Evolutionary conservation across 1,284 basidiomycete species (phyloP).

Genomic region (Acaromyces ingoldii): DNA sequence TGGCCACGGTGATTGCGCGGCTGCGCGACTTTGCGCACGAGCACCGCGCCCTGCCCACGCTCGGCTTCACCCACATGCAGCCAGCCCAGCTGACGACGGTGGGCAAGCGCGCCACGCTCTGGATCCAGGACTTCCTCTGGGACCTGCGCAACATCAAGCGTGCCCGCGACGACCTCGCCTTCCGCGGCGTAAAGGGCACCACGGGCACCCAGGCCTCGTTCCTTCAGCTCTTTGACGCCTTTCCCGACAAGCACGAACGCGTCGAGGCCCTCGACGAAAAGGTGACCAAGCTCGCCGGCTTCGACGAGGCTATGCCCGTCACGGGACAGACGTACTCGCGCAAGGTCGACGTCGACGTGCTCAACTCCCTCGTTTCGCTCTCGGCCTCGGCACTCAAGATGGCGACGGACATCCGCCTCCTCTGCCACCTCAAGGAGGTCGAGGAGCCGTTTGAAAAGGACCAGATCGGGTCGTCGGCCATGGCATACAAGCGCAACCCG

Average conservation of each 20-base stretch:
- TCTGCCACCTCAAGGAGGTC: conserved; percentile 66
- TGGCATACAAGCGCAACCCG: conserved; percentile 99
- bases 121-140: conserved; percentile 95
- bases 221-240: conserved; percentile 86
- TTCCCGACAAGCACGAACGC: conserved; percentile 68
- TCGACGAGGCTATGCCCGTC: conserved; percentile 91
- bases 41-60: conserved; percentile 53
- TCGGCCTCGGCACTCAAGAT: conserved; percentile 97
- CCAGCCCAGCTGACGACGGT: conserved; percentile 97
- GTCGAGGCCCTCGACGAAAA: conserved; percentile 79
- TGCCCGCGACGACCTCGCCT: conserved; percentile 87
- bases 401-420: conserved; percentile 77
- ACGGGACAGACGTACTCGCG: conserved; percentile 98
- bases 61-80: conserved; percentile 99
- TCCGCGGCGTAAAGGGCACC: conserved; percentile 97
- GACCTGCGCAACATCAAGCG: conserved; percentile 89
- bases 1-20: conserved; percentile 83
- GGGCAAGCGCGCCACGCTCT: conserved; percentile 96
- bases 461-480: conserved; percentile 88
- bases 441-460: conserved; percentile 99
- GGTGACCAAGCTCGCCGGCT: conserved; percentile 77
- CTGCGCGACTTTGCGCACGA: conserved; percentile 71
- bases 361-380: conserved; percentile 81
- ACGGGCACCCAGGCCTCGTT: conserved; percentile 98
- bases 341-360: conserved; percentile 92